Percentiles rank a stretch among this genome's conserved stretches.
phyloP scores from a whole-genome alignment of 768 basidiomycete species.

The Lentinus tigrinus region DNA sequence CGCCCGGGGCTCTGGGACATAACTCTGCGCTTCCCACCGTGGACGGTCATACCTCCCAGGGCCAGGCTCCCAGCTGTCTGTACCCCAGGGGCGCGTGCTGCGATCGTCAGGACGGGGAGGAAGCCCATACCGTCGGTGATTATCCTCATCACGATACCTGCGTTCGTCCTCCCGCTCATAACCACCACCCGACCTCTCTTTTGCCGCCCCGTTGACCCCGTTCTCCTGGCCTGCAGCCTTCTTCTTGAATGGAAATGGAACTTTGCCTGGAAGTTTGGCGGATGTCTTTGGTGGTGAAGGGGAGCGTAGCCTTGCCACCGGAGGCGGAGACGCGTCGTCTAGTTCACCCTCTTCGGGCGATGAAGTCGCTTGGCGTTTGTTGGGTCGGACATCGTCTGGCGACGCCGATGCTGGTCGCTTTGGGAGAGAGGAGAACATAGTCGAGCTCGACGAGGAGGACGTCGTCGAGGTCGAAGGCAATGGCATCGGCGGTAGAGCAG shows the following conservation, averaged over 20 bases:
- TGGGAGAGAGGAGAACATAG: constrained; percentile 23
- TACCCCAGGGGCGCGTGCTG: constrained; percentile 7
- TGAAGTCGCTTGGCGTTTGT: constrained; percentile 56
- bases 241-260: constrained; percentile 79
- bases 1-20: constrained; percentile 1
- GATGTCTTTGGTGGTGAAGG: constrained; percentile 27
- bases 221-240: constrained; percentile 20
- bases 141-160: constrained; percentile 38
- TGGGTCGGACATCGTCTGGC: constrained; percentile 45
- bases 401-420: constrained; percentile 65
- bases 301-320: constrained; percentile 21
- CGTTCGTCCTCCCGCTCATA: constrained; percentile 40
- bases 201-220: constrained; percentile 2
- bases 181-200: background rate
- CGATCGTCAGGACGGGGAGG: constrained; percentile 18
- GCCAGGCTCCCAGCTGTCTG: constrained; percentile 41
- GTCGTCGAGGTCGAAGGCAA: background rate
- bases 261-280: constrained; percentile 42
- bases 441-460: background rate
- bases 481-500: no score
- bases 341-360: constrained; percentile 84
- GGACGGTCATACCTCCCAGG: constrained; percentile 16
- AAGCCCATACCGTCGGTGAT: constrained; percentile 22
- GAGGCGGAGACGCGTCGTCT: constrained; percentile 49
- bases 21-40: constrained; percentile 11